These are phyloP conservation scores for Rhodomyrtus tomentosa DNA, from an alignment of 345 rosid species.

Conservation along the genomic window DNA sequence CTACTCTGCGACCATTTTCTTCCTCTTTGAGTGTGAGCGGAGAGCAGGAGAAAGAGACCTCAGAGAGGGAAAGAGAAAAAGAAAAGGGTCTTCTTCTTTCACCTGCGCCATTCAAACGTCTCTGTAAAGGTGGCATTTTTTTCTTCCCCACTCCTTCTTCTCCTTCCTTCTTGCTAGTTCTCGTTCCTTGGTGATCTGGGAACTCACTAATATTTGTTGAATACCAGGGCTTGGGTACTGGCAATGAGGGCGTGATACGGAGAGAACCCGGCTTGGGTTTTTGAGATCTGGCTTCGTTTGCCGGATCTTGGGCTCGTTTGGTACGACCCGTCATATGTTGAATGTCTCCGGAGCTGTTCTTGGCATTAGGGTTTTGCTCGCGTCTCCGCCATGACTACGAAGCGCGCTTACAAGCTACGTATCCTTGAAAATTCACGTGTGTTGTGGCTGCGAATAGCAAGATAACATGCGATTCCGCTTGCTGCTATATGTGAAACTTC, in stretches of 20 bases:
- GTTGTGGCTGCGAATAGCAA: neutral
- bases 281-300: conserved; percentile 7
- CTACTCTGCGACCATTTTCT: neutral
- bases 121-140: neutral
- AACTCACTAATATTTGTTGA: neutral
- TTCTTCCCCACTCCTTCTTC: neutral
- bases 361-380: conserved; percentile 29
- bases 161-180: neutral
- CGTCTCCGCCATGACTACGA: conserved; percentile 68
- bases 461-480: neutral
- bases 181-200: neutral
- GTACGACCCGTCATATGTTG: neutral
- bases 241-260: neutral
- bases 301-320: conserved; percentile 2
- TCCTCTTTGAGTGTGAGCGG: neutral
- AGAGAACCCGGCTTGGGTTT: neutral
- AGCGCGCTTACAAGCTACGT: conserved; percentile 99
- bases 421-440: conserved; percentile 30
- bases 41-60: neutral
- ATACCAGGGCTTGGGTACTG: neutral
- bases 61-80: neutral
- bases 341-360: conserved; percentile 8
- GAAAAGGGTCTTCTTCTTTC: neutral
- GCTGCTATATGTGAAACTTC: neutral
- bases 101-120: neutral